A percentile compares a stretch with the other conserved stretches of the same genome.
Evolutionary conservation across 1,139 yeast genomes (phyloP).

Genomic region (Taphrina wiesneri): DNA sequence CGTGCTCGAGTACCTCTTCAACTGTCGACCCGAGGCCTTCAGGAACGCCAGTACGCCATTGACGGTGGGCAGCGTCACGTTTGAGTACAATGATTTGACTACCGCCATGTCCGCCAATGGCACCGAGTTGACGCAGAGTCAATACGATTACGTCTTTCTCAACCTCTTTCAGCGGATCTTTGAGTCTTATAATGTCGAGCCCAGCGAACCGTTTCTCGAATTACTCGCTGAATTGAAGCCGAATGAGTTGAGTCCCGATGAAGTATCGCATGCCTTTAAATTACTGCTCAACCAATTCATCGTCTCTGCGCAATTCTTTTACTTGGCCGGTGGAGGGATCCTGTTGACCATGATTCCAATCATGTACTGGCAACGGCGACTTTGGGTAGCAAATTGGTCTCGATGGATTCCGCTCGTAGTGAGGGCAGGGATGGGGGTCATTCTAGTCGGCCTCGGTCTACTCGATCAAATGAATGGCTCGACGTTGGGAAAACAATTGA

Average conservation of each 20-base stretch:
- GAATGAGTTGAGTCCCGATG: conserved; percentile 4
- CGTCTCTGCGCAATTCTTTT: conserved; percentile 27
- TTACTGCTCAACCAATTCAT: conserved; percentile 24
- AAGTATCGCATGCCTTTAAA: conserved; percentile 5
- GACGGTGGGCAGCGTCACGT: conserved; percentile 19
- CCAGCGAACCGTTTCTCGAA: conserved; percentile 6
- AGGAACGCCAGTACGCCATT: conserved; percentile 4
- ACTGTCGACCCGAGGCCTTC: not conserved
- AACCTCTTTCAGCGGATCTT: conserved; percentile 17
- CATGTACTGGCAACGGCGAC: conserved; percentile 29
- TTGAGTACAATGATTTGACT: conserved; percentile 11
- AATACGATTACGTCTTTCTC: conserved; percentile 29
- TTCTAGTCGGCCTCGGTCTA: conserved; percentile 10
- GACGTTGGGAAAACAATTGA: not conserved
- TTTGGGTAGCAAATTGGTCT: conserved; percentile 11
- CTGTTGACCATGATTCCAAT: conserved; percentile 23
- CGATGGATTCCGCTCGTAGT: conserved; percentile 20
- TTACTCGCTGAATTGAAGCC: conserved; percentile 14
- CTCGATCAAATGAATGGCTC: conserved; percentile 1
- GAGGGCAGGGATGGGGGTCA: conserved; percentile 1
- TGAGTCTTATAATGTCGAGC: conserved; percentile 16
- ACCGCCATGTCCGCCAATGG: conserved; percentile 7
- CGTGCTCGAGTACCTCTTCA: conserved; percentile 12
- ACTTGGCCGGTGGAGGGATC: conserved; percentile 17
- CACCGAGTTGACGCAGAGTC: conserved; percentile 22